Evolutionary conservation across 352 stramenopile genomes (phyloP).

Genomic region (Phytophthora vignae): DNA sequence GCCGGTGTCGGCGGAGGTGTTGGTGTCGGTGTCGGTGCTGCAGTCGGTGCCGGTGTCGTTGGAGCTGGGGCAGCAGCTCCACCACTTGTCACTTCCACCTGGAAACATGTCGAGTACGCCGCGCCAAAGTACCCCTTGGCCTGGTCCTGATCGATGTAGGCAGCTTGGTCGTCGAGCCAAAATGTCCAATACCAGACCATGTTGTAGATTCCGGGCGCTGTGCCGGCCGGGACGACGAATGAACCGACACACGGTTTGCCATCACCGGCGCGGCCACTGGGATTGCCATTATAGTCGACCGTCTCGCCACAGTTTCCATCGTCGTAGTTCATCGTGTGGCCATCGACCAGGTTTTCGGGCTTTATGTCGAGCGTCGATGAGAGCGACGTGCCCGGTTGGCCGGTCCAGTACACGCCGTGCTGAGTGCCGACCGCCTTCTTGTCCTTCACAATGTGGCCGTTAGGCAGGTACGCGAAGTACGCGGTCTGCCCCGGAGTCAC

Average conservation of each 20-base stretch:
- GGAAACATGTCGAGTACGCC: constrained; percentile 74
- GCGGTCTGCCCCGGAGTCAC: constrained; percentile 44
- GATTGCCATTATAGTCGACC: constrained; percentile 49
- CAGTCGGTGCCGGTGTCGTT: constrained; percentile 2
- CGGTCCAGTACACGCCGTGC: constrained; percentile 75
- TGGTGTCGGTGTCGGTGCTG: constrained; percentile 7
- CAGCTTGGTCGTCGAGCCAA: constrained; percentile 54
- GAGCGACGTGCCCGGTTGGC: constrained; percentile 43
- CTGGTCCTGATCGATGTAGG: constrained; percentile 59
- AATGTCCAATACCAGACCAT: constrained; percentile 84
- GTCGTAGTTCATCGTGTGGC: constrained; percentile 57
- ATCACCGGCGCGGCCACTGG: constrained; percentile 60
- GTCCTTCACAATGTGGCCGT: constrained; percentile 75
- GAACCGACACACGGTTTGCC: constrained; percentile 67
- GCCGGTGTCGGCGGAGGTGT: constrained; percentile 8
- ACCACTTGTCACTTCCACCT: constrained; percentile 57
- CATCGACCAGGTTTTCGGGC: constrained; percentile 54
- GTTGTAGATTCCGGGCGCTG: constrained; percentile 58
- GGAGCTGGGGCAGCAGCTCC: constrained; percentile 6
- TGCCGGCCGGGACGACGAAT: constrained; percentile 58
- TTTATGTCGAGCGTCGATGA: constrained; percentile 61
- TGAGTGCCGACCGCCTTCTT: constrained; percentile 69
- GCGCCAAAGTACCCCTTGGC: constrained; percentile 71
- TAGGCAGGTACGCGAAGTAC: constrained; percentile 68
- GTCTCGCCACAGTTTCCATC: constrained; percentile 72